Percentiles rank a stretch among this genome's conserved stretches.
Evolutionary conservation across 305 asterid genomes (phyloP).

Genomic region (Fraxinus angustifolia): DNA sequence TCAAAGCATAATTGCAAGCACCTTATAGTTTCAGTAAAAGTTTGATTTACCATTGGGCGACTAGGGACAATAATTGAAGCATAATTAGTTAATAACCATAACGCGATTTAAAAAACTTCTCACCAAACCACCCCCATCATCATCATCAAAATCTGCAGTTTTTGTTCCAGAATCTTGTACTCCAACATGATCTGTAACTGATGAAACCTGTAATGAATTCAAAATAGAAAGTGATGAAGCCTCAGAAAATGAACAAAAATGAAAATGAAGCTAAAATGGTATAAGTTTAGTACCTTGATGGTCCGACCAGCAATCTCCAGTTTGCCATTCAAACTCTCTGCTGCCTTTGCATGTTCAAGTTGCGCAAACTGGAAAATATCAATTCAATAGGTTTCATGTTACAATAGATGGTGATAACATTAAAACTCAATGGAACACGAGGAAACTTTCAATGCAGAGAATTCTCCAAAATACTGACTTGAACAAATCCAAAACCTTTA

Average conservation of each 20-base stretch:
- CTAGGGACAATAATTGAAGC: constrained; percentile 12
- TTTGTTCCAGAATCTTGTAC: constrained; percentile 84
- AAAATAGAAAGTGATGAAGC: constrained; percentile 3
- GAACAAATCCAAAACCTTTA: constrained; percentile 99
- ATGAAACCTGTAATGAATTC: constrained; percentile 62
- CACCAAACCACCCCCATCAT: constrained; percentile 98
- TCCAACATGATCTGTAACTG: constrained; percentile 81
- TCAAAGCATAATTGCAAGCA: background rate
- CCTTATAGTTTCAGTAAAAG: background rate
- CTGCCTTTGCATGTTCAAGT: constrained; percentile 94
- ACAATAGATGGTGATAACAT: background rate
- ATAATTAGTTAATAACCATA: constrained; percentile 1
- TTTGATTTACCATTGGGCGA: background rate
- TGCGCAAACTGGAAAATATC: constrained; percentile 60
- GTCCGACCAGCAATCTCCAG: constrained; percentile 95
- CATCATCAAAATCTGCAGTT: constrained; percentile 98
- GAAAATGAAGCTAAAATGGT: constrained; percentile 8
- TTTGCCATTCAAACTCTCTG: constrained; percentile 86
- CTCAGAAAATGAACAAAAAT: background rate
- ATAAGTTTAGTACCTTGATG: constrained; percentile 56
- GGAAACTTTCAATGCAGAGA: background rate
- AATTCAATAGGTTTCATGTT: constrained; percentile 2
- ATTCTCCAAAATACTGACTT: constrained; percentile 54
- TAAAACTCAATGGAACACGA: background rate
- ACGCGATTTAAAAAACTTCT: constrained; percentile 23